Base-by-base conservation (phyloP, 306 rosid genomes). In the Vigna hirtella region DNA sequence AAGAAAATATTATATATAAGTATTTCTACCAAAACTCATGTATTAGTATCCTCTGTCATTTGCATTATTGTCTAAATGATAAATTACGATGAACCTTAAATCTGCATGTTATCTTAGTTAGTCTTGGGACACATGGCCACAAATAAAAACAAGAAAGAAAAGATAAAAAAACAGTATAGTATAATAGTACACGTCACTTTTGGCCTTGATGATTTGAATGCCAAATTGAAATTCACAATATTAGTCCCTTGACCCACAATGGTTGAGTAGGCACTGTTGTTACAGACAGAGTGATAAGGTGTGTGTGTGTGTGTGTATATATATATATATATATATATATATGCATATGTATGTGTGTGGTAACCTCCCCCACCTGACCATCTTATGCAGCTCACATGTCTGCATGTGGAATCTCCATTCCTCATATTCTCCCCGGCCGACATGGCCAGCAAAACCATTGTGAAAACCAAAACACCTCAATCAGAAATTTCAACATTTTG, bases 331-430 rank as follows among this genome's bases (percentile, higher is more conserved):
- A 45, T 45, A 12, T 45, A 12, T 45, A 12, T 12, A 3, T 45
- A 12, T 45, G 13, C 3, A 3, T 45, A 1, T 45, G 5, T 45
- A 3, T 45, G 11, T 13, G 9, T 62, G 18, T 36, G 62, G 4
- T 8, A 34, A 42, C 51, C 45, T 32, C 36, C 38, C 50, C 72
- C 66, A 45, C 73, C 78, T 62, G 79, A 81, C 67, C 59, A 38
- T 66, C 78, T 63, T 80, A 49, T 80, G 86, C 85, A 51, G 16
- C 74, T 87, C 93, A 92, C 97, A 84, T 92, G 92, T 81, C 38
- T 76, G 84, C 97, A 88, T 83, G 87, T 90, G 93, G 88, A 4
- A 70, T 59, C 79, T 76, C 82, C 24, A 34, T 64, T 64, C 0
- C 53, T 76, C 80, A 63, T 22, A 24, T 62, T 48, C 58, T 74